phyloP scores from a whole-genome alignment of 2,329 filamentous ascomycete genomes.

The Beauveria asiatica region DNA sequence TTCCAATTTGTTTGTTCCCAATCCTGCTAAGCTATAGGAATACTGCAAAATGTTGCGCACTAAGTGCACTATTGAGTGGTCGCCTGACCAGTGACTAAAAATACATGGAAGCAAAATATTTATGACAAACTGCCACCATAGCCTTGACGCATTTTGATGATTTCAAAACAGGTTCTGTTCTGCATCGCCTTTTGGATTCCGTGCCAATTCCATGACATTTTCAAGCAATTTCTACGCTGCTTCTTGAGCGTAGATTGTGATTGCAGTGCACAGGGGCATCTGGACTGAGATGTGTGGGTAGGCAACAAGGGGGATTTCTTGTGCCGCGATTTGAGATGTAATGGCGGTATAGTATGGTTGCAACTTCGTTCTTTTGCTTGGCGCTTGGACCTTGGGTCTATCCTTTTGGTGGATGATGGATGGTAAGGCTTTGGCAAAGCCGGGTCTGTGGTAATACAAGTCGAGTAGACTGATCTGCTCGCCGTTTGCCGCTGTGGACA shows the following conservation, averaged over 20 bases:
- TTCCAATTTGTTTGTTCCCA: not conserved
- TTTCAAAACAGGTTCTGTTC: not conserved
- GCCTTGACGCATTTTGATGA: not conserved
- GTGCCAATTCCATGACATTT: not conserved
- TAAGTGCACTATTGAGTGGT: not conserved
- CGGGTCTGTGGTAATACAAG: not conserved
- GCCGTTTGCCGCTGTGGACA: not conserved
- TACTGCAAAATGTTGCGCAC: not conserved
- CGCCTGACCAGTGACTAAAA: conserved; percentile 1
- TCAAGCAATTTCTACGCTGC: not conserved
- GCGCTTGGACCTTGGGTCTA: not conserved
- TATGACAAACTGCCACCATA: not conserved
- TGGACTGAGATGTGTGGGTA: not conserved
- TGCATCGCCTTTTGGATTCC: not conserved
- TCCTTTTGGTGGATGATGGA: not conserved
- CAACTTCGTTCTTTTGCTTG: not conserved
- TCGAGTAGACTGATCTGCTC: not conserved
- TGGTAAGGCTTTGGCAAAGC: not conserved
- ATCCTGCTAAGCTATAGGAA: not conserved
- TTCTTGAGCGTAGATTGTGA: not conserved
- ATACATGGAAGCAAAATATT: conserved; percentile 1
- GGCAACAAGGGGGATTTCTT: not conserved
- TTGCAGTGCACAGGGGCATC: not conserved
- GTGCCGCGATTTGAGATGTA: not conserved
- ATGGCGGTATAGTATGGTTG: not conserved